These are phyloP conservation scores for Euclidium syriacum DNA, from an alignment of 345 rosid genomes.

Conservation along the genomic window DNA sequence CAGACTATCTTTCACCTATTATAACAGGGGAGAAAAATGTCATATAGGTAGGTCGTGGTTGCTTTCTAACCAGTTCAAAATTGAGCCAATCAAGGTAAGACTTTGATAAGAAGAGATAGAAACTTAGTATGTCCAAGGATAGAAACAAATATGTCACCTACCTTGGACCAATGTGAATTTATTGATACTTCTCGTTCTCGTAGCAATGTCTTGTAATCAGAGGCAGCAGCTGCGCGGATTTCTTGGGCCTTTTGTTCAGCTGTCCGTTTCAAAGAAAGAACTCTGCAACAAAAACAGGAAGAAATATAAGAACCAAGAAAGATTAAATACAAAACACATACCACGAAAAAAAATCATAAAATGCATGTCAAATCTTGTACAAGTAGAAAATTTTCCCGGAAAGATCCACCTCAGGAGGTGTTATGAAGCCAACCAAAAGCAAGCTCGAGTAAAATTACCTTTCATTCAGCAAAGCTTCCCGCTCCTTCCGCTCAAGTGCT, in stretches of 20 bases:
- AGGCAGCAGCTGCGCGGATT: slow-evolving; percentile 56
- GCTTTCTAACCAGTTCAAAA: neutral
- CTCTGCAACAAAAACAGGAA: slow-evolving; percentile 41
- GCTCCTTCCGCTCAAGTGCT: slow-evolving; percentile 82
- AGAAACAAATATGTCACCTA: slow-evolving; percentile 29
- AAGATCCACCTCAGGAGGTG: neutral
- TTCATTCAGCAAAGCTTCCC: slow-evolving; percentile 75
- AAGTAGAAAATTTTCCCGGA: neutral
- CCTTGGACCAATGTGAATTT: slow-evolving; percentile 90
- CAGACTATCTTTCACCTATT: slow-evolving; percentile 79
- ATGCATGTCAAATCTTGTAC: neutral
- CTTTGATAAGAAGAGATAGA: neutral
- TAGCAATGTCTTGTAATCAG: slow-evolving; percentile 81
- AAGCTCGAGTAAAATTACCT: too few relatives aligned
- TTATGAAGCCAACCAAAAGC: neutral
- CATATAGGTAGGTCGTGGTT: neutral
- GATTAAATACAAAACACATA: neutral
- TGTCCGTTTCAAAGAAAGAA: slow-evolving; percentile 64
- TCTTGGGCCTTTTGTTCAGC: slow-evolving; percentile 77
- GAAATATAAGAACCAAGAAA: neutral
- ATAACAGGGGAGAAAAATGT: slow-evolving; percentile 4
- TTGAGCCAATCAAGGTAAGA: neutral
- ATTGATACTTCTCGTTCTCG: slow-evolving; percentile 62
- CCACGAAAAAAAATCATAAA: neutral
- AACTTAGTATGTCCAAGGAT: neutral